phyloP scores from a whole-genome alignment of 768 basidiomycete species.

The Calocybe indica region DNA sequence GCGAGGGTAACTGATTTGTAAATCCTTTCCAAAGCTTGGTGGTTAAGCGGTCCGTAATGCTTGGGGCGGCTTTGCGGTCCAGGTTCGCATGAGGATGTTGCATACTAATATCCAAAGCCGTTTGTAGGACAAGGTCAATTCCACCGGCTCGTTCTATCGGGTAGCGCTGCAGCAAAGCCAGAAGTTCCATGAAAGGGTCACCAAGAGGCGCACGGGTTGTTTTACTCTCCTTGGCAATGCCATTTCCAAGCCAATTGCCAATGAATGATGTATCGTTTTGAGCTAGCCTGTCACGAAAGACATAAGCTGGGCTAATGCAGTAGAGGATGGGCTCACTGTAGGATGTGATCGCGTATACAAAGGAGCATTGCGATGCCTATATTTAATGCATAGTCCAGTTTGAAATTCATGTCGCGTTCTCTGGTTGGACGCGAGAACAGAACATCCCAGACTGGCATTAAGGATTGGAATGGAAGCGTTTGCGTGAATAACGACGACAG shows the following conservation, averaged over 20 bases:
- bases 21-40: constrained; percentile 66
- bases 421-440: constrained; percentile 56
- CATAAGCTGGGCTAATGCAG: no score
- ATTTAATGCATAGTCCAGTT: constrained; percentile 65
- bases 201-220: constrained; percentile 13
- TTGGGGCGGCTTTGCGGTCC: constrained; percentile 25
- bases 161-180: constrained; percentile 59
- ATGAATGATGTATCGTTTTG: no score
- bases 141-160: constrained; percentile 63
- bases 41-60: constrained; percentile 51
- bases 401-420: constrained; percentile 49
- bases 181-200: constrained; percentile 63
- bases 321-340: constrained; percentile 35
- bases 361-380: constrained; percentile 67
- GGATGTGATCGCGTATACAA: constrained; percentile 45
- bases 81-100: constrained; percentile 36
- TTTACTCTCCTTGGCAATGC: no score
- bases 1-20: constrained; percentile 41
- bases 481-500: constrained; percentile 66
- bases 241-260: no score
- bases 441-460: constrained; percentile 66
- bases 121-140: constrained; percentile 64
- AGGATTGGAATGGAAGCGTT: constrained; percentile 57
- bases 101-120: constrained; percentile 51
- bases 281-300: no score